Evolutionary conservation across 148 eudicot genomes (phyloP).

Genomic region (Rhododendron ovatum): DNA sequence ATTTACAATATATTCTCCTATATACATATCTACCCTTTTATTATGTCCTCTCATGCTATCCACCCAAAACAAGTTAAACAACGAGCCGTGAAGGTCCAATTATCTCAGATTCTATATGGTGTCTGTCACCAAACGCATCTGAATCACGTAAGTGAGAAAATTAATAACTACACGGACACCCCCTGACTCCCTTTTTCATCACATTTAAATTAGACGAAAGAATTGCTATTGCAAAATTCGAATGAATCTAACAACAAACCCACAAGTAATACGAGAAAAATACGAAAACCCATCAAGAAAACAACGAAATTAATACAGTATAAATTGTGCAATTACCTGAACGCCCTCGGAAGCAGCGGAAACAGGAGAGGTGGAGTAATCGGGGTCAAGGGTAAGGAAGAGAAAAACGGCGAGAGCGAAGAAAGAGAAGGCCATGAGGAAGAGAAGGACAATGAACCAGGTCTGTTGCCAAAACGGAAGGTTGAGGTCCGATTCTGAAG

Average conservation of each 20-base stretch:
- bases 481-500: conserved; percentile 21
- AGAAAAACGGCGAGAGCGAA: conserved; percentile 66
- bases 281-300: neutral
- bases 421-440: conserved; percentile 66
- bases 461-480: conserved; percentile 73
- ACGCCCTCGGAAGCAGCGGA: conserved; percentile 60
- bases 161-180: neutral
- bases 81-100: no score
- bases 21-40: no score
- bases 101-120: no score
- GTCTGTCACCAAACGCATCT: neutral
- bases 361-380: conserved; percentile 28
- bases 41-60: no score
- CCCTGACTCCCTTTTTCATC: neutral
- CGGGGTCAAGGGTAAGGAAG: conserved; percentile 65
- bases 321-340: conserved; percentile 28
- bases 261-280: neutral
- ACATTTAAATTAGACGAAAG: neutral
- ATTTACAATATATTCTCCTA: no score
- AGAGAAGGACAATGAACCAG: conserved; percentile 61
- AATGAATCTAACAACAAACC: neutral
- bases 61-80: no score
- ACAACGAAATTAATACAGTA: neutral
- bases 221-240: neutral
- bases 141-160: neutral